Conservation (phyloP, 2,329 filamentous ascomycete species). For the Mycosphaerelloides madeirae region DNA sequence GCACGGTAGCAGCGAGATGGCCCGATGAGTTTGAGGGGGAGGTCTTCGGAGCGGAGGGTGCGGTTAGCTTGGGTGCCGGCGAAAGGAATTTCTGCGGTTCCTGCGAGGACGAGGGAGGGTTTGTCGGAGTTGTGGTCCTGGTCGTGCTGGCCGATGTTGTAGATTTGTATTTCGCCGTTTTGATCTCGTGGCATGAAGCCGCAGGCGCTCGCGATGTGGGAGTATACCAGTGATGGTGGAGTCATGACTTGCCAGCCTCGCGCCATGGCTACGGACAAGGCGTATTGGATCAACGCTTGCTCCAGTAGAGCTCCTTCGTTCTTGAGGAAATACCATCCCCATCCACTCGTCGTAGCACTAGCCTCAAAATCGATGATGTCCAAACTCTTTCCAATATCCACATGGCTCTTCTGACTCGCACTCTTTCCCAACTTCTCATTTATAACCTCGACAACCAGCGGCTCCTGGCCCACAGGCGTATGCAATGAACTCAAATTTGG, state of each 20-base stretch:
- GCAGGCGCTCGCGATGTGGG: constrained; percentile 82
- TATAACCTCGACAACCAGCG: constrained; percentile 68
- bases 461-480: constrained; percentile 67
- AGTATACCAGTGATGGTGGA: constrained; percentile 87
- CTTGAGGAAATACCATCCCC: constrained; percentile 97
- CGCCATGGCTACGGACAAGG: constrained; percentile 65
- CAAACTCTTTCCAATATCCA: constrained; percentile 80
- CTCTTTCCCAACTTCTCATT: constrained; percentile 43
- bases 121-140: constrained; percentile 58
- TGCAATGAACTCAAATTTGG: constrained; percentile 78
- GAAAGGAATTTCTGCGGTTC: constrained; percentile 90
- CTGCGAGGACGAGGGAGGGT: constrained; percentile 71
- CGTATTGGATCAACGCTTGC: constrained; percentile 85
- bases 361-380: constrained; percentile 84
- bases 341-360: constrained; percentile 77
- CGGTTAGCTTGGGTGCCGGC: constrained; percentile 81
- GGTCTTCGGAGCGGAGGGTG: constrained; percentile 57
- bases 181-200: constrained; percentile 92
- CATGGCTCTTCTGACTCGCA: constrained; percentile 35
- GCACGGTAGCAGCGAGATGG: constrained; percentile 92
- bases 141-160: constrained; percentile 61
- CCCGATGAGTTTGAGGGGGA: constrained; percentile 77
- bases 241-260: constrained; percentile 75
- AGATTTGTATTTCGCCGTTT: constrained; percentile 88
- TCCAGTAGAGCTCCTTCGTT: constrained; percentile 91